These are phyloP conservation scores for Claviceps digitariae DNA, from an alignment of 2,329 filamentous ascomycete genomes.

Conservation along the genomic window DNA sequence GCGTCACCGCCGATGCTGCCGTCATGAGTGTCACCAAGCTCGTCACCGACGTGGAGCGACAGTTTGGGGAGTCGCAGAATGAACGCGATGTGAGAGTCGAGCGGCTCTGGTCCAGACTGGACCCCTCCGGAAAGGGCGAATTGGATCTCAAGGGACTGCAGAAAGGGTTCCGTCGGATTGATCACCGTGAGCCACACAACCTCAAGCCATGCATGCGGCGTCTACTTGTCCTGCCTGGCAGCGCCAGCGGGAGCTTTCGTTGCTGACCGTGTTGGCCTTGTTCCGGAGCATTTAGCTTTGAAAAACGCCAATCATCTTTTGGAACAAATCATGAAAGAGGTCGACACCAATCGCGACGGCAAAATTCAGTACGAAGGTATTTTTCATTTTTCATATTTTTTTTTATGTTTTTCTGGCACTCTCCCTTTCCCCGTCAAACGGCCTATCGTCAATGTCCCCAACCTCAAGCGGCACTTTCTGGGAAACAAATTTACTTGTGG, in stretches of 20 bases:
- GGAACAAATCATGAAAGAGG: constrained; percentile 62
- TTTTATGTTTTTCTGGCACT: constrained; percentile 15
- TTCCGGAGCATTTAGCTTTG: constrained; percentile 33
- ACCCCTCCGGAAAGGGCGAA: constrained; percentile 61
- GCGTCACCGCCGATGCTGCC: constrained; percentile 14
- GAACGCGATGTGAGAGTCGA: constrained; percentile 71
- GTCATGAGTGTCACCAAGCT: constrained; percentile 31
- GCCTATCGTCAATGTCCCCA: not conserved
- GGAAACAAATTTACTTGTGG: not conserved
- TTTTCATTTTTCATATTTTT: not conserved
- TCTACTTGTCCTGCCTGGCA: not conserved
- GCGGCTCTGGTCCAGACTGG: constrained; percentile 71
- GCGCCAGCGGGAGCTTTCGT: not conserved
- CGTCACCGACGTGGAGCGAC: constrained; percentile 41
- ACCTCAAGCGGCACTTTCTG: not conserved
- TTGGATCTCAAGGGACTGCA: constrained; percentile 76
- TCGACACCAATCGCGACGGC: constrained; percentile 79
- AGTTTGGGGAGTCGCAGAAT: constrained; percentile 64
- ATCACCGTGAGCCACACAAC: constrained; percentile 62
- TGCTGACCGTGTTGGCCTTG: not conserved
- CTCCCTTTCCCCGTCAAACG: not conserved
- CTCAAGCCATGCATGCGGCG: not conserved
- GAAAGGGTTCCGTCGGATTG: constrained; percentile 73
- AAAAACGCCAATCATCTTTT: constrained; percentile 88
- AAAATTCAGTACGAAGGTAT: constrained; percentile 82